Evolutionary conservation across 257 asterid genomes (phyloP), one percentile per base, ranked within the genome.

Genomic region (Solanum sitiens): DNA sequence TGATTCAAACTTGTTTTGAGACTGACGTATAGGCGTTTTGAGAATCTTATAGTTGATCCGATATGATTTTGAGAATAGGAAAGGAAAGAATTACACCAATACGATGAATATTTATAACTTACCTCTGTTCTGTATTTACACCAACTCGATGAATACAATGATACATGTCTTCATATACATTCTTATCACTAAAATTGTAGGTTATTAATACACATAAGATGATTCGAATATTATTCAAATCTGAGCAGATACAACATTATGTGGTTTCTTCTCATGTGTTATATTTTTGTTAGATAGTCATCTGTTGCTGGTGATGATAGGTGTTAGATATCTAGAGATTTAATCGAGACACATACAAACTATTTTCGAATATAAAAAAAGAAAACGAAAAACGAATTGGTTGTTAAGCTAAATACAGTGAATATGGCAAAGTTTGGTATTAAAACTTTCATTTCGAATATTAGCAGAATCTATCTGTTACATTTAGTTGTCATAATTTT

Each of bases 261-360:
- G 23, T 53, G 9, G 2, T 53, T 56, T 56, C 7, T 56, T 56
- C 0, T 3, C 11, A 53, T 0, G 23, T 53, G 10, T 16, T 23
- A 15, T 45, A 47, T 0, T 53, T 53, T 16, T 6, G 23, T 0
- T 16, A 18, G n/a, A 53, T 0, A 21, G 6, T 10, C 11, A 61
- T 21, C 0, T 5, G 1, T 61, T 61, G 0, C 1, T 59, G 25
- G 1, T 8, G 67, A 59, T 50, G 21, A 0, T 59, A 20, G 11
- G 0, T 59, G 67, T 1, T 59, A 59, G 67, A 0, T 59, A 59
- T 59, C 2, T 23, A 59, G 11, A 59, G 1, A 59, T 8, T 21
- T 61, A 23, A n/a, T 23, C 4, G 11, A 56, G 11, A 2, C 7
- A n/a, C 15, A 4, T 10, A 16, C 61, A 53, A 53, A 53, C 23